Base-by-base conservation (phyloP, 2,329 filamentous ascomycete genomes). In the Neurospora sp. region DNA sequence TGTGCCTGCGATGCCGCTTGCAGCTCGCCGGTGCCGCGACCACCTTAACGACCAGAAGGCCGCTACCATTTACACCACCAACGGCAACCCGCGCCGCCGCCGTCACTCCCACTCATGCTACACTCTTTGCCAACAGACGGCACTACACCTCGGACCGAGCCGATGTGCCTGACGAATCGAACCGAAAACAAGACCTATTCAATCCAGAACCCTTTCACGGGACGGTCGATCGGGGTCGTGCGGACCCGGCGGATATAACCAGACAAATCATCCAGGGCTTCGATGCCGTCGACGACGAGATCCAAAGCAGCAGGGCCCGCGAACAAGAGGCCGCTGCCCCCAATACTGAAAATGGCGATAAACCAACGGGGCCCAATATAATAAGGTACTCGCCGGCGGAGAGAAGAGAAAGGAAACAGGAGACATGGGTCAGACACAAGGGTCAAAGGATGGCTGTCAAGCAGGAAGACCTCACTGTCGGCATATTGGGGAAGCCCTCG, bases 1-100 rank as follows among this genome's bases (percentile, higher is more conserved):
- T 82, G 72, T 82, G 81, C 76, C 74, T 82, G 68, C 75, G 78
- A 76, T 82, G 81, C 73, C 80, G 75, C 66, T 74, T 81, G 43
- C 78, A 76, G 72, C 76, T 80, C 69, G 76, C 78, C 66, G 72
- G 73, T 38, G 74, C 74, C 69, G 72, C 68, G 58, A 66, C 71
- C 66, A 72, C 71, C 39, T 73, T 58, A 38, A 67, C 67, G 38
- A 62, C 28, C 52, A 62, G 52, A 36, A 28, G 28, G 52, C 52
- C 52, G 28, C 52, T 62, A 33, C 68, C 38, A n/a, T 70, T 70
- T 52, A 17, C 67, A 13, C 28, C 39, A 23, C n/a, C 67, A 40
- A 6, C 42, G 46, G 36, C 38, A 23, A 58, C 36, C 11, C 66
- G 23, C 38, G 7, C 15, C 38, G 42, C 40, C 17, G 11, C 39